Evolutionary conservation across 371 early-diverging fungal genomes (phyloP).

Genomic region (Zopfochytrium polystomum): DNA sequence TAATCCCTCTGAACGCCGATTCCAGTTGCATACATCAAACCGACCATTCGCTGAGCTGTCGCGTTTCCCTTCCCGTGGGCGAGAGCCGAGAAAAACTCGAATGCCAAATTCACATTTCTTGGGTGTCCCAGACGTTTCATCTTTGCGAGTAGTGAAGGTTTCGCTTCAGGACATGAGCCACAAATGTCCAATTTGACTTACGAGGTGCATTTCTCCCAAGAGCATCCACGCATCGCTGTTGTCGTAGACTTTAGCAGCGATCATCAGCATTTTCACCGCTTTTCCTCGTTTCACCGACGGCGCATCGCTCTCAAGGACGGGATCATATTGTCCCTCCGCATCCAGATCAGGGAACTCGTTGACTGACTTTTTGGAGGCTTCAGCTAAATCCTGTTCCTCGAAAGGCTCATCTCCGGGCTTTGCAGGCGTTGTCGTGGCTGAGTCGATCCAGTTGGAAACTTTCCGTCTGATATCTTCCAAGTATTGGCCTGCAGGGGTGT

Average conservation of each 20-base stretch:
- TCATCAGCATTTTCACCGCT: constrained; percentile 36
- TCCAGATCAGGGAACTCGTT: no score
- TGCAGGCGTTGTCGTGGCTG: no score
- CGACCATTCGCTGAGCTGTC: constrained; percentile 83
- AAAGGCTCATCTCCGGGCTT: no score
- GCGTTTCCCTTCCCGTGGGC: constrained; percentile 64
- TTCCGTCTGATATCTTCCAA: no score
- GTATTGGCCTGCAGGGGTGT: no score
- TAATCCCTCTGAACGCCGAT: constrained; percentile 66
- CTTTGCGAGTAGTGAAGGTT: constrained; percentile 2
- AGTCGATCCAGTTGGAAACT: no score
- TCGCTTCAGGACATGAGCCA: background rate
- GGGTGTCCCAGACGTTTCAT: constrained; percentile 25
- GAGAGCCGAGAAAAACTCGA: constrained; percentile 26
- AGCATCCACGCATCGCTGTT: constrained; percentile 50
- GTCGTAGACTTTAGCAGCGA: constrained; percentile 39
- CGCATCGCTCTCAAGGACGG: no score
- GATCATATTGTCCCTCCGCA: no score
- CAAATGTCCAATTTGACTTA: constrained; percentile 43
- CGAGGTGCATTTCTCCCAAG: constrained; percentile 60
- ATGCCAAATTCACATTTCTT: constrained; percentile 32
- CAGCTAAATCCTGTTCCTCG: no score
- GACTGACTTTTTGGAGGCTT: no score
- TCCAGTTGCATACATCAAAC: constrained; percentile 86
- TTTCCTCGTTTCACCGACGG: constrained; percentile 24